Percentiles rank a stretch among this genome's conserved stretches.
These are phyloP conservation scores for Hypoxylon lenormandii DNA, from an alignment of 495 filamentous ascomycete species.

Conservation along the genomic window DNA sequence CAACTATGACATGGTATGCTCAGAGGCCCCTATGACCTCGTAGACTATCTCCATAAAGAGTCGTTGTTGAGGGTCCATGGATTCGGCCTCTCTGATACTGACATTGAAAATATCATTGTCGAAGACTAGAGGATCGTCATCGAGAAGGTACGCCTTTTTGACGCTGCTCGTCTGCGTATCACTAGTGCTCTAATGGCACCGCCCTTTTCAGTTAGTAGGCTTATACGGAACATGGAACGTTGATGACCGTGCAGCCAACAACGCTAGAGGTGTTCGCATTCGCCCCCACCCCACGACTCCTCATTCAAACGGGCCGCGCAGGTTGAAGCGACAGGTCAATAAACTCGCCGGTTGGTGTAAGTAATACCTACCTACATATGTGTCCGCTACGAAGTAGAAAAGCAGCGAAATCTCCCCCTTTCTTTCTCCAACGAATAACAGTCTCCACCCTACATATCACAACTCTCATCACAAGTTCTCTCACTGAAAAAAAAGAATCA, in stretches of 20 bases:
- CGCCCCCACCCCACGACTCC: too few species aligned
- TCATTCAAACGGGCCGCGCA: not conserved
- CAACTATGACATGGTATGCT: constrained; percentile 48
- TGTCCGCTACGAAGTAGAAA: not conserved
- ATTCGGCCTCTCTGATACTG: constrained; percentile 61
- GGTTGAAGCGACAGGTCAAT: not conserved
- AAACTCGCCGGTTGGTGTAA: not conserved
- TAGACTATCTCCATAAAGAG: constrained; percentile 64
- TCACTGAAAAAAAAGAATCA: constrained; percentile 1
- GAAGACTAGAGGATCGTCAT: constrained; percentile 64
- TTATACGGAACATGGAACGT: not conserved
- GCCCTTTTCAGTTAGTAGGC: not conserved
- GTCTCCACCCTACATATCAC: too few species aligned
- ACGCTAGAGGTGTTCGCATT: too few species aligned
- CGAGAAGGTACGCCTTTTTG: constrained; percentile 52
- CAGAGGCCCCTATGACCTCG: constrained; percentile 66
- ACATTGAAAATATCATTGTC: constrained; percentile 70
- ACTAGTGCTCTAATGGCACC: not conserved
- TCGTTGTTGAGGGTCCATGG: constrained; percentile 68
- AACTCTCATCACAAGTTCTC: not conserved
- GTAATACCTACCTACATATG: not conserved
- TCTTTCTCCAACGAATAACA: not conserved
- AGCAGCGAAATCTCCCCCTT: constrained; percentile 5
- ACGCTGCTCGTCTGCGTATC: not conserved
- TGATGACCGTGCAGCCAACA: not conserved